A percentile compares a stretch with the other conserved stretches of the same genome.
Evolutionary conservation across 2,329 filamentous ascomycete species (phyloP).

Genomic region (Beauveria sp.): DNA sequence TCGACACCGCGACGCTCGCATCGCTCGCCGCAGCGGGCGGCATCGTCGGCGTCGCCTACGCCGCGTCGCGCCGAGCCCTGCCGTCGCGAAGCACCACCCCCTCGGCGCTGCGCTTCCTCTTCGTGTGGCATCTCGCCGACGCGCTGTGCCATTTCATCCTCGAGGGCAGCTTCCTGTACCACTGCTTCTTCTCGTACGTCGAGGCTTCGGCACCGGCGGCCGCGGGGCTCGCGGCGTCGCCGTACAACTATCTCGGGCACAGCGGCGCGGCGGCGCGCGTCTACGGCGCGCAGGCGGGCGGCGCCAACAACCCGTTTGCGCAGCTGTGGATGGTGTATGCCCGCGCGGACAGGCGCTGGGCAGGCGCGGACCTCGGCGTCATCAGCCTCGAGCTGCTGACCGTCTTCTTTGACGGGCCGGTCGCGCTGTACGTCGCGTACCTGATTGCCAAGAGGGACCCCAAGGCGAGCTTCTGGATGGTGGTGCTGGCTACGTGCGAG

Average conservation of each 20-base stretch:
- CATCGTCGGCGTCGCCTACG: conserved; percentile 43
- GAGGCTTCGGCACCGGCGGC: conserved; percentile 23
- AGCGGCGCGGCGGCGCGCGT: conserved; percentile 34
- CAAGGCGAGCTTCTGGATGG: conserved; percentile 53
- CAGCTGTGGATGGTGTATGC: conserved; percentile 64
- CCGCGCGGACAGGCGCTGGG: conserved; percentile 56
- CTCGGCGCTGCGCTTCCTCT: conserved; percentile 62
- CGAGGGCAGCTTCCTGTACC: conserved; percentile 86
- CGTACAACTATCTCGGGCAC: conserved; percentile 44
- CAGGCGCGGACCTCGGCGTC: conserved; percentile 52
- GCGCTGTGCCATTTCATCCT: conserved; percentile 85
- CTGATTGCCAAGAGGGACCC: conserved; percentile 48
- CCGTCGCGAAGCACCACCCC: conserved; percentile 37
- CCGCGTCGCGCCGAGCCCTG: conserved; percentile 38
- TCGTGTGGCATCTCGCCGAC: conserved; percentile 93
- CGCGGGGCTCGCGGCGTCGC: conserved; percentile 36
- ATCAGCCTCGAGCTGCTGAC: conserved; percentile 60
- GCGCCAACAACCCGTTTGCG: conserved; percentile 45
- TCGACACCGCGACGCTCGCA: conserved; percentile 52
- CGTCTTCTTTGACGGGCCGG: conserved; percentile 53
- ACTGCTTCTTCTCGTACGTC: conserved; percentile 71
- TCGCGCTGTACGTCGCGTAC: conserved; percentile 53
- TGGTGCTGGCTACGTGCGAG: conserved; percentile 58
- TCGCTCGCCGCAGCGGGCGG: conserved; percentile 49
- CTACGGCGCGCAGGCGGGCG: conserved; percentile 51